Evolutionary conservation across 257 asterid species (phyloP).

Genomic region (Solanum lycopersicoides): DNA sequence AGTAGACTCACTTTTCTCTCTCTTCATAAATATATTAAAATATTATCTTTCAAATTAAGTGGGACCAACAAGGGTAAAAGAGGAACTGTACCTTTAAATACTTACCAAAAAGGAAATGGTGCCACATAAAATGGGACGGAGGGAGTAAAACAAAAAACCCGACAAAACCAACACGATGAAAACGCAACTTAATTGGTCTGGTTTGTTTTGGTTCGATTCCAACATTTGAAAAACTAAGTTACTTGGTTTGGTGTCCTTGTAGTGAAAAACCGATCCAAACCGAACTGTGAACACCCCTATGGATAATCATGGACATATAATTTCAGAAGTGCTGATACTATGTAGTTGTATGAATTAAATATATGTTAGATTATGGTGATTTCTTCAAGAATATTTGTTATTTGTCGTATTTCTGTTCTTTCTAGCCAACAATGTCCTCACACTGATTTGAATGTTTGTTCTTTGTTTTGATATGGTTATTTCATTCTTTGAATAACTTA

Average conservation of each 20-base stretch:
- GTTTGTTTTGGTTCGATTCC: not conserved
- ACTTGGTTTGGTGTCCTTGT: not conserved
- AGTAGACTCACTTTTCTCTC: no score
- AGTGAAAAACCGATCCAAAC: not conserved
- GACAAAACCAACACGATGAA: not conserved
- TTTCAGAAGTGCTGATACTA: not conserved
- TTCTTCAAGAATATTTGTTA: not conserved
- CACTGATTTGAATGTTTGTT: not conserved
- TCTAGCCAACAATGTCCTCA: not conserved
- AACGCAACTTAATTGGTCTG: not conserved
- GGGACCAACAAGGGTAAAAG: no score
- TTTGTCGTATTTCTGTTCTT: not conserved
- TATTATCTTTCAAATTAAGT: no score
- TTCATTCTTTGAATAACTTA: not conserved
- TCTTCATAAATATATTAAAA: no score
- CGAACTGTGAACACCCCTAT: not conserved
- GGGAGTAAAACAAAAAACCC: not conserved
- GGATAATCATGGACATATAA: not conserved
- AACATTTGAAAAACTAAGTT: not conserved
- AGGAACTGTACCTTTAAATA: no score
- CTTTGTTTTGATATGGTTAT: not conserved
- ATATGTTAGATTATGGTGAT: not conserved
- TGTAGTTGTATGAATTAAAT: not conserved
- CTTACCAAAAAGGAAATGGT: no score
- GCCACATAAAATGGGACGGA: no score